Base-by-base conservation (phyloP, 2,329 filamentous ascomycete genomes). In the Aureobasidium pullulans region DNA sequence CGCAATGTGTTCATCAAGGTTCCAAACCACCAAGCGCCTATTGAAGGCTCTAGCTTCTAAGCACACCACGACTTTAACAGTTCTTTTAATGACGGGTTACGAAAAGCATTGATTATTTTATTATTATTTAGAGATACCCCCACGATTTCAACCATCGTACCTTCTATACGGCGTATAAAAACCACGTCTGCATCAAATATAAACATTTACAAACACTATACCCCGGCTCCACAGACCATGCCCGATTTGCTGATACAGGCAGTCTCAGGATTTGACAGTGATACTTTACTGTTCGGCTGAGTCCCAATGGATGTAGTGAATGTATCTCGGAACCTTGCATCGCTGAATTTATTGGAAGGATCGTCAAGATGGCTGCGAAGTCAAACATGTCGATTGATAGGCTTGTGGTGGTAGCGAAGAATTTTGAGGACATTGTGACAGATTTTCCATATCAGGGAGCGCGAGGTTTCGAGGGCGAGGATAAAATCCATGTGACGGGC, bases 1-100 rank as follows among this genome's bases (percentile, higher is more conserved):
- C 67, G 73, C 58, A 71, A 57, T 11, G 43, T 57, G 2, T 57
- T 57, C 16, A 57, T 48, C 54, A 57, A 57, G 28, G 54, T 57
- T 10, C 54, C 54, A 6, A 37, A 40, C 10, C 54, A 57, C 42
- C 42, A 39, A 28, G 23, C 34, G 29, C 42, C 28, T 43, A 16
- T n/a, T 16, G 43, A 48, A 15, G 32, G 36, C 23, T 43, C 28
- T 28, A 43, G 15, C 29, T 54, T 54, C 37, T 54, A 15, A 43
- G 37, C 28, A 43, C 50, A 56, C 31, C 15, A 56, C 13, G 52
- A 44, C 39, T 56, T 56, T 44, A 56, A 56, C 52, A 56, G 40
- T 56, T 44, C 36, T 44, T 32, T 42, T 54, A 43, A 54, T 43
- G 50, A 54, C 16, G 50, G 50, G 28, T 32, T 43, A 54, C 50